Base-by-base conservation (phyloP, 305 asterid genomes). In the Solanum hybrid region DNA sequence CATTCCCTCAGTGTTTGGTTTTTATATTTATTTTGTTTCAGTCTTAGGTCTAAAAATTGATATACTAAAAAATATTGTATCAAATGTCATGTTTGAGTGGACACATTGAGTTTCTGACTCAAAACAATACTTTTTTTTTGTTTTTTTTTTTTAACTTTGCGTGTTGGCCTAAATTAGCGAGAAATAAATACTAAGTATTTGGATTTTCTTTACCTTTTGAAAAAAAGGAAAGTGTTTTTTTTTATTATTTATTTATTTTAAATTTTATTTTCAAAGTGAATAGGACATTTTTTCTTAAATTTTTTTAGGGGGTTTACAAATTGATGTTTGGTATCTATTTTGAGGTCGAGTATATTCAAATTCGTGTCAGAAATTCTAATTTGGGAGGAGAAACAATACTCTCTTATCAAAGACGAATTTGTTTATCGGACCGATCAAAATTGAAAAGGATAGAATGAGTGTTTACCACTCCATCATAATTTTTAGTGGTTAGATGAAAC, bases 41-140 rank as follows among this genome's bases (percentile, higher is more conserved):
- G 79, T 89, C 14, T 79, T 57, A 83, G 90, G 51, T 89, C 57
- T 89, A 33, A 20, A 24, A 20, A 35, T 35, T 20, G 5, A 29
- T 9, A 51, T 82, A 90, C 93, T 90, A 91, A 35, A 89, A 90
- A 91, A 90, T 86, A 92, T 92, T 93, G 88, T 69, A 90, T 93
- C 94, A 90, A 74, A 79, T 78, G 87, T 89, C 81, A 34, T 91
- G 71, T 90, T 88, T 89, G 94, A 94, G 90, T 89, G 83, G 94
- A 93, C 95, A 93, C 90, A 92, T 90, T 92, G 90, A 92, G 61
- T 90, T 22, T 22, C 92, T 93, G 94, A 91, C 94, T 91, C 57
- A 42, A 90, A 89, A 11, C 51, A 33, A 85, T 77, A 22, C 37
- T 34, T 90, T 94, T 57, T 57, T 51, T 40, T 40, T 3, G 36